Percentiles rank a stretch among this genome's conserved stretches.
These are phyloP conservation scores for Pythium rishiriense DNA, from an alignment of 352 stramenopile species.

Conservation along the genomic window DNA sequence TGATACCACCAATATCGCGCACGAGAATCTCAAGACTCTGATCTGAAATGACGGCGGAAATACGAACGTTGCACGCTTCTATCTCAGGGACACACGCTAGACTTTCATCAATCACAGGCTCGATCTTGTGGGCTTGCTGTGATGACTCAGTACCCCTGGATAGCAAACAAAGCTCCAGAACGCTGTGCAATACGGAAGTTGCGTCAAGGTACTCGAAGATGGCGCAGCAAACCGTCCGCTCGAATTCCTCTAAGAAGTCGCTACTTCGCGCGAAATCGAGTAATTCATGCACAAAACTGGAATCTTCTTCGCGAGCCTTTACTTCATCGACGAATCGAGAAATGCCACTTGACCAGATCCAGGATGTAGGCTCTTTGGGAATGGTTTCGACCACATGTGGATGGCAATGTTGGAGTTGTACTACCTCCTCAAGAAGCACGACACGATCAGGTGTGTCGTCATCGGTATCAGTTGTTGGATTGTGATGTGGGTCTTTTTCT, in stretches of 20 bases:
- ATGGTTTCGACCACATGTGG: neutral
- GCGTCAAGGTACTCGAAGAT: conserved; percentile 4
- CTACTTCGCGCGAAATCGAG: neutral
- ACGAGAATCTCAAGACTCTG: conserved; percentile 6
- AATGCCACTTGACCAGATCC: neutral
- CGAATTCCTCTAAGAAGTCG: neutral
- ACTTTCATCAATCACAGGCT: no score
- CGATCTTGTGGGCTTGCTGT: neutral
- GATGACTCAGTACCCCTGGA: neutral
- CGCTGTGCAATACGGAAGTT: neutral
- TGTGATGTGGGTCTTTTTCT: neutral
- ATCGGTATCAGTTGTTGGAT: neutral
- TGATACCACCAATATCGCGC: neutral
- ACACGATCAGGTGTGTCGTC: neutral
- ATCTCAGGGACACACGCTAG: neutral
- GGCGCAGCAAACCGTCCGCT: neutral
- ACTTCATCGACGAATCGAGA: neutral
- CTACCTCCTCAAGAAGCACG: neutral
- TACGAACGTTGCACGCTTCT: neutral
- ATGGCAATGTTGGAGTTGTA: neutral
- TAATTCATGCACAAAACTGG: neutral
- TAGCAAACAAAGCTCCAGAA: neutral
- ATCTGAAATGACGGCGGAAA: neutral
- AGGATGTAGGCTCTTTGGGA: neutral
- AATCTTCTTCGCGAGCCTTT: neutral